Conservation (phyloP, 305 asterid species). For the Fraxinus xanthoxyloides region DNA sequence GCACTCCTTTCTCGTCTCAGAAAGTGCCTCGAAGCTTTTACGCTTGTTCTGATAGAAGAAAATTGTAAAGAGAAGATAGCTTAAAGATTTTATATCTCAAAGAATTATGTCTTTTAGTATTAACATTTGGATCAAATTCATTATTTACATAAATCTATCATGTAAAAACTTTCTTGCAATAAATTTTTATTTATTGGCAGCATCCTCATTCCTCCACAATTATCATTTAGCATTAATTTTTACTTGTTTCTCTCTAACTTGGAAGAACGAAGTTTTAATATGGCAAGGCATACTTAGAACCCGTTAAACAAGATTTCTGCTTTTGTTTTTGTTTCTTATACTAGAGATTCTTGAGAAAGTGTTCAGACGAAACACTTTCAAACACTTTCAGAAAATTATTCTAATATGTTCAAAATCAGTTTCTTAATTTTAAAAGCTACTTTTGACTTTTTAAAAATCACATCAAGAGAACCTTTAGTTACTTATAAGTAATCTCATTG, state of each 20-base stretch:
- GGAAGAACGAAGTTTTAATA: background rate
- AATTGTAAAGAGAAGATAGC: background rate
- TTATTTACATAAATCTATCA: background rate
- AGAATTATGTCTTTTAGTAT: background rate
- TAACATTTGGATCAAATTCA: constrained; percentile 12
- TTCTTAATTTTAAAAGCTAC: background rate
- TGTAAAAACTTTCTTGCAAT: constrained; percentile 15
- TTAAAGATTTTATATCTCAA: background rate
- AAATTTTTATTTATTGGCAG: constrained; percentile 31
- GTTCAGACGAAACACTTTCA: no score
- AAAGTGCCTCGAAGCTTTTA: background rate
- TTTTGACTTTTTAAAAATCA: background rate
- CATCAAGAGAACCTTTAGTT: background rate
- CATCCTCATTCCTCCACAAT: constrained; percentile 6
- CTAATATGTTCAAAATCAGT: background rate
- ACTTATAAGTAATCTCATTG: background rate
- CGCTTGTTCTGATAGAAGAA: background rate
- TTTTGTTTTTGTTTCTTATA: background rate
- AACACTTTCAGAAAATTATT: background rate
- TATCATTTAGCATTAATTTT: background rate
- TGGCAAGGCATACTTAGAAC: background rate
- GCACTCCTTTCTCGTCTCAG: background rate
- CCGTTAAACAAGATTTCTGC: background rate
- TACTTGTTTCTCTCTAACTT: background rate
- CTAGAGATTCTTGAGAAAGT: background rate